Evolutionary conservation across 345 rosid species (phyloP).

Genomic region (Bruguiera gymnorhiza): DNA sequence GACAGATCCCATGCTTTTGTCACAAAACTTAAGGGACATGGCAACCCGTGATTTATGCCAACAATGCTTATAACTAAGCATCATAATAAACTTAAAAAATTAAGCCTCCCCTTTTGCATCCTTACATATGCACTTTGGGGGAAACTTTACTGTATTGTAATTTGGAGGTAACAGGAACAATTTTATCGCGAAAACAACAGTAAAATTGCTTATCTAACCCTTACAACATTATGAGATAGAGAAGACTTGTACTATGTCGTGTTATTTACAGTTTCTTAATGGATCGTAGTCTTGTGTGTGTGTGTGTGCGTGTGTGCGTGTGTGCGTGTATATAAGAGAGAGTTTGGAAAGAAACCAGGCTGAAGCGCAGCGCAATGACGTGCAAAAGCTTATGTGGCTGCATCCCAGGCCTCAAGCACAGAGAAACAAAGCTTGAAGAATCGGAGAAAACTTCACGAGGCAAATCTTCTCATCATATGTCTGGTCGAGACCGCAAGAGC

Average conservation of each 20-base stretch:
- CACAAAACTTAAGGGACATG: neutral
- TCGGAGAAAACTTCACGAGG: neutral
- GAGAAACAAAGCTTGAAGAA: constrained; percentile 3
- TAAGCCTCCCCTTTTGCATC: neutral
- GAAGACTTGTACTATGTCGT: too few species aligned
- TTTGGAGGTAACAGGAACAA: too few species aligned
- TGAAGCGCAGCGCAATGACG: neutral
- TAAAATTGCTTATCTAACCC: too few species aligned
- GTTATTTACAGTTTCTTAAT: too few species aligned
- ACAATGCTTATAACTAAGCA: constrained; percentile 4
- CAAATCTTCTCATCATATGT: constrained; percentile 5
- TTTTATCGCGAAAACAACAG: too few species aligned
- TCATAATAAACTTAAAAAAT: neutral
- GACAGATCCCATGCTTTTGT: neutral
- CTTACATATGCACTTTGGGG: too few species aligned
- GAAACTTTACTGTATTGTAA: too few species aligned
- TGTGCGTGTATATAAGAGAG: neutral
- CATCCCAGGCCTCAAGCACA: constrained; percentile 17
- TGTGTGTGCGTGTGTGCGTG: neutral
- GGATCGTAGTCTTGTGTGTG: neutral
- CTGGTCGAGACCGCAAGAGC: neutral
- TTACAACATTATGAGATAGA: too few species aligned
- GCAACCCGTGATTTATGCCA: constrained; percentile 4
- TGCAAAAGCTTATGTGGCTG: constrained; percentile 21
- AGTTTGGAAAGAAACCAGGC: neutral